These are phyloP conservation scores for Candida albicans DNA, from an alignment of 1,139 yeast genomes.

Conservation along the genomic window DNA sequence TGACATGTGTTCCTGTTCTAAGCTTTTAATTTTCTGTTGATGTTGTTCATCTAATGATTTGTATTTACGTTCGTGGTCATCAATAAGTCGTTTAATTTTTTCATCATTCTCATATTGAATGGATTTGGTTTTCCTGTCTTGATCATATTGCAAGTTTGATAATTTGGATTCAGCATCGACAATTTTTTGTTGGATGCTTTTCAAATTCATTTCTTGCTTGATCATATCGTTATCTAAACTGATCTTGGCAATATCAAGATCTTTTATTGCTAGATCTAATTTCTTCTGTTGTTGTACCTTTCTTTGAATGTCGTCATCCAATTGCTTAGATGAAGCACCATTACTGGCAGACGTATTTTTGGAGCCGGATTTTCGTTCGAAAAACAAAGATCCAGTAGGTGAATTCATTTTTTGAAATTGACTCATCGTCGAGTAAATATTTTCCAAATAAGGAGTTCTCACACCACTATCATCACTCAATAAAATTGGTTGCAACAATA, in stretches of 20 bases:
- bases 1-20: slow-evolving; percentile 1
- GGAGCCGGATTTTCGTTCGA: slow-evolving; percentile 23
- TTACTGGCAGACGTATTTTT: slow-evolving; percentile 3
- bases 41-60: slow-evolving; percentile 5
- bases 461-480: slow-evolving; percentile 83
- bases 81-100: slow-evolving; percentile 5
- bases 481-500: slow-evolving; percentile 80
- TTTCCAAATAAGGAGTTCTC: slow-evolving; percentile 87
- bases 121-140: slow-evolving; percentile 9
- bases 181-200: slow-evolving; percentile 11
- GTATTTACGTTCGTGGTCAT: slow-evolving; percentile 8
- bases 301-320: slow-evolving; percentile 22
- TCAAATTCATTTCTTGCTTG: slow-evolving; percentile 11
- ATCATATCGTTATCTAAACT: slow-evolving; percentile 22
- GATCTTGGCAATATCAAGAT: slow-evolving; percentile 23
- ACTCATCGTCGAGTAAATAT: slow-evolving; percentile 75
- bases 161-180: slow-evolving; percentile 11
- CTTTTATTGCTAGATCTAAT: slow-evolving; percentile 22
- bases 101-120: slow-evolving; percentile 15
- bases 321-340: slow-evolving; percentile 2
- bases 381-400: slow-evolving; percentile 32
- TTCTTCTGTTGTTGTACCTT: slow-evolving; percentile 22
- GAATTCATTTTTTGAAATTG: slow-evolving; percentile 58
- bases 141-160: slow-evolving; percentile 11
- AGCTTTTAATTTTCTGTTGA: too few relatives aligned